These are phyloP conservation scores for Conringia planisiliqua DNA, from an alignment of 345 rosid genomes.

Conservation along the genomic window DNA sequence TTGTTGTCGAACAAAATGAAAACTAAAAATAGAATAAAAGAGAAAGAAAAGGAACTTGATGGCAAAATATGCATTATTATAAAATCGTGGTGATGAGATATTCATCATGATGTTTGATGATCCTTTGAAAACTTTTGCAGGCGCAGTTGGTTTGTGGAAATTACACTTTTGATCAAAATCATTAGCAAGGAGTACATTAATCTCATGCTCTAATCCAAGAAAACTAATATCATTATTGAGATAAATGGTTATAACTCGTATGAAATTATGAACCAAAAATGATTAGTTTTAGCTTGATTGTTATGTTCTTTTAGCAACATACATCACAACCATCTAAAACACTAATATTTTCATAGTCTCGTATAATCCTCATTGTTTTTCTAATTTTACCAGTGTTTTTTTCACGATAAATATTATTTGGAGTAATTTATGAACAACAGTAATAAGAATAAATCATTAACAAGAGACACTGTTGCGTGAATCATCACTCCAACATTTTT, in stretches of 20 bases:
- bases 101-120: slow-evolving; percentile 27
- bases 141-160: slow-evolving; percentile 12
- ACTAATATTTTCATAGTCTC: no score
- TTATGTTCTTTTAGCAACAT: neutral
- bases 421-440: neutral
- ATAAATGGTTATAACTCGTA: neutral
- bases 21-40: neutral
- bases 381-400: no score
- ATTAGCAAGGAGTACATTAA: neutral
- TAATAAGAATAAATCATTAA: neutral
- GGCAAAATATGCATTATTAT: slow-evolving; percentile 20
- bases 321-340: neutral
- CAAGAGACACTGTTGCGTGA: neutral
- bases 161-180: slow-evolving; percentile 16
- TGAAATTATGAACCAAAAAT: neutral
- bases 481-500: neutral
- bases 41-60: neutral
- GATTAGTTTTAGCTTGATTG: no score
- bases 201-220: neutral
- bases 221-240: neutral
- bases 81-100: slow-evolving; percentile 31
- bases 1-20: neutral
- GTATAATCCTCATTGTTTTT: no score
- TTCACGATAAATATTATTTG: no score
- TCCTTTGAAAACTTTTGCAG: slow-evolving; percentile 22